phyloP scores from a whole-genome alignment of 371 early-diverging fungal genomes.

The Mucor piriformis region DNA sequence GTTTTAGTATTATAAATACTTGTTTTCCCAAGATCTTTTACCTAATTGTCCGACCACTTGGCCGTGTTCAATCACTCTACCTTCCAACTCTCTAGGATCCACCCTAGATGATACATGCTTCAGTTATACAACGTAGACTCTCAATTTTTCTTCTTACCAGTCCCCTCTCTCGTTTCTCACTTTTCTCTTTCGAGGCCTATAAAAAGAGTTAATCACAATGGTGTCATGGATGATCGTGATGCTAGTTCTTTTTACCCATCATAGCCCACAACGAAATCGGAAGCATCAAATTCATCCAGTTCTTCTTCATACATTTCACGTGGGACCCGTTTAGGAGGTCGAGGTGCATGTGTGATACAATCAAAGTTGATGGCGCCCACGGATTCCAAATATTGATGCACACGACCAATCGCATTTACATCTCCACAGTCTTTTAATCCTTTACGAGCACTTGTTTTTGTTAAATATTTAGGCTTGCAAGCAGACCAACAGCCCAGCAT shows the following conservation, averaged over 20 bases:
- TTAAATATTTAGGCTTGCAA: slow-evolving; percentile 70
- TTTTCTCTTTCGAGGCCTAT: slow-evolving; percentile 54
- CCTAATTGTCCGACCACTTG: slow-evolving; percentile 17
- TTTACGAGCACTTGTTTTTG: slow-evolving; percentile 46
- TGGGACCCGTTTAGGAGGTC: slow-evolving; percentile 34
- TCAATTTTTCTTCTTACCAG: slow-evolving; percentile 51
- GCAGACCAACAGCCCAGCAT: slow-evolving; percentile 78
- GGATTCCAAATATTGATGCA: slow-evolving; percentile 84
- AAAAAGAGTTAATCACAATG: not conserved
- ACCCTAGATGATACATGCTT: slow-evolving; percentile 49
- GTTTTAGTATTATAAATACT: not conserved
- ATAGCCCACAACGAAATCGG: slow-evolving; percentile 42
- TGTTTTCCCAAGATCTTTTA: not conserved
- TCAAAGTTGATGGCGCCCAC: slow-evolving; percentile 79
- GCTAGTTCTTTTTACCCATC: slow-evolving; percentile 26
- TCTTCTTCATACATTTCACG: slow-evolving; percentile 26
- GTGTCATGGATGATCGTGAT: slow-evolving; percentile 46
- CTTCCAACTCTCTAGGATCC: slow-evolving; percentile 65
- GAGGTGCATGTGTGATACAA: slow-evolving; percentile 40
- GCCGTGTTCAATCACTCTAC: slow-evolving; percentile 67
- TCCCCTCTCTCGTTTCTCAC: slow-evolving; percentile 68
- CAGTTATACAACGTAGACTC: no score
- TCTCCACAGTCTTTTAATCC: slow-evolving; percentile 75
- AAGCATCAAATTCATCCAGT: slow-evolving; percentile 25
- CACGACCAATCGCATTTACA: slow-evolving; percentile 89